phyloP scores from a whole-genome alignment of 306 rosid species.

The Pterocarpus macrocarpus region DNA sequence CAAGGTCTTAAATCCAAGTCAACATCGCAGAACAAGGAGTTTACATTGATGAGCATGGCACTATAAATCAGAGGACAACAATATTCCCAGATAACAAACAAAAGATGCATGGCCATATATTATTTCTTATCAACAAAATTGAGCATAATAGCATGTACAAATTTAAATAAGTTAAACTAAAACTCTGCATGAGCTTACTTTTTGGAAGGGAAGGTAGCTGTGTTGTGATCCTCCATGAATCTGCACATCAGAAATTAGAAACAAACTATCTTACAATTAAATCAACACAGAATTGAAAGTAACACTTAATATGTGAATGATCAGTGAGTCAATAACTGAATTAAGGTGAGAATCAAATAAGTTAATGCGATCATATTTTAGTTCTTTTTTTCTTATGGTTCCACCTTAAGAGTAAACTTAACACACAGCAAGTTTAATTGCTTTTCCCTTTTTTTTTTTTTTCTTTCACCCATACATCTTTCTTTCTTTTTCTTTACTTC shows the following conservation, averaged over 20 bases:
- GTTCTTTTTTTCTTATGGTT: constrained; percentile 6
- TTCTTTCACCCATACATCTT: not conserved
- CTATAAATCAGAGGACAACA: constrained; percentile 17
- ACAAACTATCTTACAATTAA: constrained; percentile 15
- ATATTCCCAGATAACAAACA: not conserved
- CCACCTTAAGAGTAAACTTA: constrained; percentile 5
- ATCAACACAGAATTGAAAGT: constrained; percentile 9
- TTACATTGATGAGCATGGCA: constrained; percentile 20
- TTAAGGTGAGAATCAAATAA: constrained; percentile 21
- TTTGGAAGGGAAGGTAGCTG: constrained; percentile 96
- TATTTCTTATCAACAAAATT: constrained; percentile 40
- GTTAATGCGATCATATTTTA: not conserved
- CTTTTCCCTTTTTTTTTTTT: not conserved
- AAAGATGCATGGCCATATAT: not conserved
- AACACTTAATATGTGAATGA: constrained; percentile 10
- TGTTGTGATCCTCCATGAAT: constrained; percentile 99
- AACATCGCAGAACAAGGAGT: constrained; percentile 27
- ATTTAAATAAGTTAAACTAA: constrained; percentile 38
- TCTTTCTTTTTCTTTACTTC: not conserved
- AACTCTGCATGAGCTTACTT: constrained; percentile 66
- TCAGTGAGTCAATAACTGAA: not conserved
- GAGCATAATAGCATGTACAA: not conserved
- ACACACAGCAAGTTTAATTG: constrained; percentile 29
- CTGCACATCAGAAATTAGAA: constrained; percentile 55
- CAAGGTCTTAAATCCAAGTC: constrained; percentile 29